Base-by-base conservation (phyloP, 371 early-diverging fungal genomes). In the Umbelopsis sp. region DNA sequence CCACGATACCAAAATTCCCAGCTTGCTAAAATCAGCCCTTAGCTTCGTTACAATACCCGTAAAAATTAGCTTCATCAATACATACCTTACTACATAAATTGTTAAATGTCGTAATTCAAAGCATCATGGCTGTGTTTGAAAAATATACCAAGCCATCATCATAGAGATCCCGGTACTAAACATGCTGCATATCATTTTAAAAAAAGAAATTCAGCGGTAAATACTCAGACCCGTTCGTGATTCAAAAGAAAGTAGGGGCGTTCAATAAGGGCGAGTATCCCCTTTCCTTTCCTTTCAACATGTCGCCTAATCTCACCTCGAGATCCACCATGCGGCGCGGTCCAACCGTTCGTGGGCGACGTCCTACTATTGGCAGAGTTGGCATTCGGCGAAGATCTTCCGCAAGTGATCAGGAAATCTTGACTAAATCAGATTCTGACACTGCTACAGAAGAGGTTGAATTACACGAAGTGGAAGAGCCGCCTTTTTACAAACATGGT, bases 401-500 rank as follows among this genome's bases (percentile, higher is more conserved):
- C 12, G 57, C 35, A 3, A 57, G 57, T 35, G 57, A 57, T 35
- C 35, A 57, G 29, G 57, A 57, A 18, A 57, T 57, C 35, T 35
- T 57, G 57, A 35, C 57, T 1, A 57, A 35, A 57, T 57, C 57
- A 37, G 57, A 57, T 35, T 57, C 57, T 10, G 35, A 57, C 57
- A 35, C 57, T 35, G 57, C 57, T 0, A 57, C 57, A 3, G 57
- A 57, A 57, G 57, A 57, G 9, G 57, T 57, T 3, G 57, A 57
- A 57, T n/a, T 57, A 16, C 57, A 57, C 35, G 35, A 35, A 57
- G 57, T 57, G 7, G 35, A 57, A 14, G 35, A 16, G 16, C 57
- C 57, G 6, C 74, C 74, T 10, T 12, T 50, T 0, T 82, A 80
- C 66, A 74, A 78, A 20, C 82, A 82, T 50, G 79, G 79, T 20